Percentiles rank a stretch among this genome's conserved stretches.
phyloP scores from a whole-genome alignment of 2,329 filamentous ascomycete genomes.

The Diaporthe sp. region DNA sequence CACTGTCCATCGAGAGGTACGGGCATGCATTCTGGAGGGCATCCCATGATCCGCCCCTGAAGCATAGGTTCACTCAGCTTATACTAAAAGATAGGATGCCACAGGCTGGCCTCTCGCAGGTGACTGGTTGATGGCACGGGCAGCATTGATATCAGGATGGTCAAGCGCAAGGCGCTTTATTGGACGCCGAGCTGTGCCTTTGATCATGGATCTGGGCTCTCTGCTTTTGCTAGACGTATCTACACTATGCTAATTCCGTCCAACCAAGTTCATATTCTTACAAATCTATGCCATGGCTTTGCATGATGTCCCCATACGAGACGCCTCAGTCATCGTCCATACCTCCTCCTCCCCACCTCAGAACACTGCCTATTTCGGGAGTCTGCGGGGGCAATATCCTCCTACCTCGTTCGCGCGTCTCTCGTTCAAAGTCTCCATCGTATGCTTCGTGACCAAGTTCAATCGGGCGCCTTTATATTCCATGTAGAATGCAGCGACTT shows the following conservation, averaged over 20 bases:
- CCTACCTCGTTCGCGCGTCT: not conserved
- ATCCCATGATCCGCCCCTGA: not conserved
- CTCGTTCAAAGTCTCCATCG: not conserved
- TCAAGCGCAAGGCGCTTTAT: constrained; percentile 8
- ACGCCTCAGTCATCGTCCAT: too few relatives aligned
- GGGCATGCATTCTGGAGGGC: not conserved
- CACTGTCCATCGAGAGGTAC: not conserved
- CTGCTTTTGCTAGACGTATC: constrained; percentile 13
- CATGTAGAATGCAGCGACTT: not conserved
- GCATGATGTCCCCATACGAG: not conserved
- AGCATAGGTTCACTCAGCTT: not conserved
- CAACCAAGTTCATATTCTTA: not conserved
- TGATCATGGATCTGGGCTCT: not conserved
- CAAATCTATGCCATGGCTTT: not conserved
- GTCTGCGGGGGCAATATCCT: not conserved
- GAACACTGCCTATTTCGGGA: not conserved
- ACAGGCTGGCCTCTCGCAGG: not conserved
- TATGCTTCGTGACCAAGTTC: not conserved
- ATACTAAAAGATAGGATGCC: not conserved
- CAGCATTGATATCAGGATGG: not conserved
- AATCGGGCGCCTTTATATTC: not conserved
- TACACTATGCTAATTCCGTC: not conserved
- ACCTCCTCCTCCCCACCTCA: too few relatives aligned
- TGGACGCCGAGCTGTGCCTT: not conserved
- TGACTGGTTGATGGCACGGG: not conserved